Percentiles rank a stretch among this genome's conserved stretches.
These are phyloP conservation scores for Mycena indigotica DNA, from an alignment of 768 basidiomycete species.

Conservation along the genomic window DNA sequence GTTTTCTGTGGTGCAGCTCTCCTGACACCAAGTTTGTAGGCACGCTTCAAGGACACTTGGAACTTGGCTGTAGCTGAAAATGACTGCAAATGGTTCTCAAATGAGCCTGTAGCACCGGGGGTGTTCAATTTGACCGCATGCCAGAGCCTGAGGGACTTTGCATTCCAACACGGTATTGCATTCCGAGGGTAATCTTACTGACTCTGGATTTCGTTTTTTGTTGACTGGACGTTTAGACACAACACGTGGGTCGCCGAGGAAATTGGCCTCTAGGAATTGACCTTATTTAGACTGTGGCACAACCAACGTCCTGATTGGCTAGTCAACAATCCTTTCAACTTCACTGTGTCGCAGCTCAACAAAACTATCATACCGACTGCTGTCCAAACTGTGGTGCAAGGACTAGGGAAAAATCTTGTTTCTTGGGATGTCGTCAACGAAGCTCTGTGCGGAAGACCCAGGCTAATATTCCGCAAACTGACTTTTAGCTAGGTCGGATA, in stretches of 20 bases:
- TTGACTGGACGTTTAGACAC: conserved; percentile 6
- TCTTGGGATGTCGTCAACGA: conserved; percentile 24
- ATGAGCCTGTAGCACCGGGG: conserved; percentile 12
- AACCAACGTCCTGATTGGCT: conserved; percentile 21
- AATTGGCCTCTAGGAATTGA: not conserved
- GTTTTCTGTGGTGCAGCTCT: not conserved
- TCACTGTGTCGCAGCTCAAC: conserved; percentile 16
- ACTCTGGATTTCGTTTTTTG: not conserved
- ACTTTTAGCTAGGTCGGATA: conserved; percentile 7
- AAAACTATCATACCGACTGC: conserved; percentile 20
- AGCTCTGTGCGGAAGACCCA: conserved; percentile 3
- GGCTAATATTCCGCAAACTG: not conserved
- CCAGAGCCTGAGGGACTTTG: conserved; percentile 10
- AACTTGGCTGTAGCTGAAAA: conserved; percentile 21
- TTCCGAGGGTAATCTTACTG: conserved; percentile 16
- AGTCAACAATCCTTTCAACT: conserved; percentile 19
- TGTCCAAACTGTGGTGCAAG: conserved; percentile 15
- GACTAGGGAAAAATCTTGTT: conserved; percentile 13
- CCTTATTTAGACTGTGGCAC: conserved; percentile 16
- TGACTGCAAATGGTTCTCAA: conserved; percentile 23
- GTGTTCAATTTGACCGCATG: conserved; percentile 23
- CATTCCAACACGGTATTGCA: conserved; percentile 11
- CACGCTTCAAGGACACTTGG: conserved; percentile 20
- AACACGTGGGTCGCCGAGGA: conserved; percentile 15
- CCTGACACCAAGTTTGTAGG: not conserved